A percentile compares a stretch with the other conserved stretches of the same genome.
Conservation (phyloP, 1,284 basidiomycete species). For the Coriolopsis trogii region DNA sequence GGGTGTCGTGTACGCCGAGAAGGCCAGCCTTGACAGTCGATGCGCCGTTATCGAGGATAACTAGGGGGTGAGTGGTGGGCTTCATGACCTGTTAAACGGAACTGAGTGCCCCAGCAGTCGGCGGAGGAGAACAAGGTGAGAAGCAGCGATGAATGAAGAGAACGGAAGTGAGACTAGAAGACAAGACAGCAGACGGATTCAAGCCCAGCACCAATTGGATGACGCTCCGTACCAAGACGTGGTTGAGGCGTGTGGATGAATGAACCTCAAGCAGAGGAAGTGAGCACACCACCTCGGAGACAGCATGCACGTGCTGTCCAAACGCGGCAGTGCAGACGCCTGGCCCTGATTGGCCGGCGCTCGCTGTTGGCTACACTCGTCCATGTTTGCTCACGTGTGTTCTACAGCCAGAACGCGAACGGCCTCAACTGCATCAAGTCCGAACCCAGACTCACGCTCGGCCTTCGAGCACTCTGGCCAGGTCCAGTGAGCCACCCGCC, state of each 20-base stretch:
- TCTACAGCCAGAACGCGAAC: too few species aligned
- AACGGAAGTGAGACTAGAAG: constrained; percentile 2
- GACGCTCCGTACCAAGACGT: not conserved
- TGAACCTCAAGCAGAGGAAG: not conserved
- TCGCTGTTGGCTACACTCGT: too few species aligned
- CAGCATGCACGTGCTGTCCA: too few species aligned
- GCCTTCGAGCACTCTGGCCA: not conserved
- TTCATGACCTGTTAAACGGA: constrained; percentile 37
- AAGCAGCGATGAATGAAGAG: not conserved
- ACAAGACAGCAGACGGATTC: constrained; percentile 1
- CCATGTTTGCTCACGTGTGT: too few species aligned
- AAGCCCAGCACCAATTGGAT: constrained; percentile 15
- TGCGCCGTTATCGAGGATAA: constrained; percentile 88
- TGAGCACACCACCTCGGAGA: too few species aligned
- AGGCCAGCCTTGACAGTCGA: constrained; percentile 80
- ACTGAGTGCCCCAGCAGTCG: not conserved
- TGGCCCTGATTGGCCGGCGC: too few species aligned
- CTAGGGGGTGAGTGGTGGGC: constrained; percentile 44
- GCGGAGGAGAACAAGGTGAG: constrained; percentile 3
- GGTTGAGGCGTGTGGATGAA: not conserved
- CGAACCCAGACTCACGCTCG: not conserved
- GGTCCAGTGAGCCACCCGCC: not conserved
- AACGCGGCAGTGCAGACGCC: too few species aligned
- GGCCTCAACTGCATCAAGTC: too few species aligned
- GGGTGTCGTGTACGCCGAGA: constrained; percentile 34